Evolutionary conservation across 352 stramenopile species (phyloP), one percentile per base, ranked within the genome.

Genomic region (Globisporangium uncinulatum): DNA sequence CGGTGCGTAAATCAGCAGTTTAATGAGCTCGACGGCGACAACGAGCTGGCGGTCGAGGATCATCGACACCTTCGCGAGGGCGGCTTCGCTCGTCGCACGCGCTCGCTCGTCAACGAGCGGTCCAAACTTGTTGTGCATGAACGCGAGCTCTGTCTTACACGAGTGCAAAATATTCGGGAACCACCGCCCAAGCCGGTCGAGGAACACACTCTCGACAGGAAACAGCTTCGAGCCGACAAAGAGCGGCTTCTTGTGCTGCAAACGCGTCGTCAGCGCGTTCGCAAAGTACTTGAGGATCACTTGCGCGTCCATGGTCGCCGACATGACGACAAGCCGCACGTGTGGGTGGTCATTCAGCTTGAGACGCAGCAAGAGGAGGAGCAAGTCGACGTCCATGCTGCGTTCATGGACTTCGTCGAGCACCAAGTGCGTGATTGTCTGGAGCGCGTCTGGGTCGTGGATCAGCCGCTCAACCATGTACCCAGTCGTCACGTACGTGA

Each of bases 401-500:
- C 92, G 88, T 48, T 97, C 90, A 62, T 97, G 90, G 21, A 98
- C 93, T 79, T 99, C 96, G 52, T 99, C 96, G 43, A 99, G 88
- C 17, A 99, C 86, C 15, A 99, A 71, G 67, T 99, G 95, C 39
- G 95, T 98, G 54, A 97, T 86, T 15, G 70, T 74, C 44, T 83
- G 50, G 45, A 99, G 89, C 17, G 76, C 74, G 8, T 96, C 76
- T 10, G 86, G 76, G 63, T 98, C 79, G 65, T 98, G 94, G 42
- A 97, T 97, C 20, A 99, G 72, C 0, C 97, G 73, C 53, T 97
- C 78, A 7, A 98, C 86, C 65, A 99, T 92, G 61, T 99, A 99
- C 3, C 96, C 97, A 15, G 95, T 98, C 34, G 97, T 99, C 1
- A 97, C 92, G 57, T 99, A 98, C 63, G 86, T 98, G 54, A 98